Conservation (phyloP, 495 filamentous ascomycete species). For the Penicillium silybi region DNA sequence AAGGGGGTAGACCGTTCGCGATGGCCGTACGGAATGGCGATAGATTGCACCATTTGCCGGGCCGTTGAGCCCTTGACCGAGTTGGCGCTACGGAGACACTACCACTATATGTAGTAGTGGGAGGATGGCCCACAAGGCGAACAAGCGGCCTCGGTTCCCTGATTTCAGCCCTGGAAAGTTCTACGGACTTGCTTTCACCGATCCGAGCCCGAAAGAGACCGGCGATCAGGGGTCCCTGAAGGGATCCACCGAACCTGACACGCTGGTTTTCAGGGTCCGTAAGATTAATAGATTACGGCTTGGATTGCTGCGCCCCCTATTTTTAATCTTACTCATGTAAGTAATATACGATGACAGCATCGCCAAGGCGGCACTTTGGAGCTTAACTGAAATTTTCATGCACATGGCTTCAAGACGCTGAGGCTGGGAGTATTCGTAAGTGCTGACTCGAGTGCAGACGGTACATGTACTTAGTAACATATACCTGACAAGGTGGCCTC, state of each 20-base stretch:
- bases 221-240: constrained; percentile 15
- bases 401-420: neutral
- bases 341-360: constrained; percentile 6
- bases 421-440: neutral
- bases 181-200: neutral
- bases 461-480: too few relatives aligned
- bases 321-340: neutral
- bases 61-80: neutral
- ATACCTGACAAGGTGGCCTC: too few relatives aligned
- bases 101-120: neutral
- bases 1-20: neutral
- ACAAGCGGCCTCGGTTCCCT: neutral
- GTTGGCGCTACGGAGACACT: neutral
- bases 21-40: constrained; percentile 9
- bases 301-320: neutral
- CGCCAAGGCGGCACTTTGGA: constrained; percentile 15
- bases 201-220: constrained; percentile 2
- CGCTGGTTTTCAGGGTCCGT: constrained; percentile 21
- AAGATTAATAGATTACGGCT: constrained; percentile 7
- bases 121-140: neutral
- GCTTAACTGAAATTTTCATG: constrained; percentile 5
- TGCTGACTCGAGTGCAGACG: neutral
- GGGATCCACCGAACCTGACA: constrained; percentile 6
- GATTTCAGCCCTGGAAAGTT: neutral
- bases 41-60: constrained; percentile 11